A percentile compares a stretch with the other conserved stretches of the same genome.
Conservation (phyloP, 345 rosid genomes). For the Salix viminalis region DNA sequence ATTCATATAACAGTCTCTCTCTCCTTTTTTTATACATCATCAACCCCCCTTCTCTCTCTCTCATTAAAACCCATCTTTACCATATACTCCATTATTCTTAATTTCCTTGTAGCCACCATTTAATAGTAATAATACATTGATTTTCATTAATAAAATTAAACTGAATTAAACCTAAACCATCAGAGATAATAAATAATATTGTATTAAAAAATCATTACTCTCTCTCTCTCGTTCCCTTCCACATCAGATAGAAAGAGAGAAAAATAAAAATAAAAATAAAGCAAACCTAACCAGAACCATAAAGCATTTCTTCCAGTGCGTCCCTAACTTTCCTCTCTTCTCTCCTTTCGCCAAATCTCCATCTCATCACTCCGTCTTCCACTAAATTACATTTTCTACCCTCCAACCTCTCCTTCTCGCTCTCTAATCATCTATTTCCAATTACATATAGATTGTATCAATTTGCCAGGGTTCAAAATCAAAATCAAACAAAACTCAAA, state of each 20-base stretch:
- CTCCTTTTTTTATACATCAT: too few relatives aligned
- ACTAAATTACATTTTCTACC: not conserved
- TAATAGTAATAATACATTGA: too few relatives aligned
- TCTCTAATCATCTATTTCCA: not conserved
- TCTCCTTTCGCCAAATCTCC: not conserved
- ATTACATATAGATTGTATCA: not conserved
- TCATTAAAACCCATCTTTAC: not conserved
- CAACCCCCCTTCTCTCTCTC: not conserved
- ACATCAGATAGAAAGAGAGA: too few relatives aligned
- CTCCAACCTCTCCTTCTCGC: not conserved
- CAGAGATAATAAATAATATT: not conserved
- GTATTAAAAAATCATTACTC: not conserved
- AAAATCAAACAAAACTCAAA: not conserved
- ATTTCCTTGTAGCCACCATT: too few relatives aligned
- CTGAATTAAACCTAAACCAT: not conserved
- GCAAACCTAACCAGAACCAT: not conserved
- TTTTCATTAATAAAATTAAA: not conserved
- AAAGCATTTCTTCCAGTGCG: not conserved
- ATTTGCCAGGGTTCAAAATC: slow-evolving; percentile 9
- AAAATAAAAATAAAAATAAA: too few relatives aligned
- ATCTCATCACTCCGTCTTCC: not conserved
- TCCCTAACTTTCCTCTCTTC: not conserved
- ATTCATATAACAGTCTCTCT: too few relatives aligned
- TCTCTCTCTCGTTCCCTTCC: not conserved
- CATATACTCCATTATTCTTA: too few relatives aligned